Percentiles rank a stretch among this genome's conserved stretches.
Evolutionary conservation across 768 basidiomycete genomes (phyloP).

Genomic region (Tulasnella sp.): DNA sequence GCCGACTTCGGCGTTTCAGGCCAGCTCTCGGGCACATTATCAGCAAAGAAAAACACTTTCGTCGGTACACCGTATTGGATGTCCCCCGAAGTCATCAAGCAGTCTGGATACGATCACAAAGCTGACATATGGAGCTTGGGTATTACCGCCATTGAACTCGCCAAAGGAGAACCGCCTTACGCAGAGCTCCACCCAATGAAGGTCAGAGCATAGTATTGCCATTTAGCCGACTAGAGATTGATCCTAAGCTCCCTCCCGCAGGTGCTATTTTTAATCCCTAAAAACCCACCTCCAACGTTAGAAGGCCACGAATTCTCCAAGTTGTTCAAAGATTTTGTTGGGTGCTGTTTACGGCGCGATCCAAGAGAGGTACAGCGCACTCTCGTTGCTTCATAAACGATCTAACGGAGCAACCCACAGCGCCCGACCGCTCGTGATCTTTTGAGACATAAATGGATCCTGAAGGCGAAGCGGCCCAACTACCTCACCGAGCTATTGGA

Average conservation of each 20-base stretch:
- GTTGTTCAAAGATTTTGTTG: conserved; percentile 88
- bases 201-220: conserved; percentile 38
- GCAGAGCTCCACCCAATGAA: conserved; percentile 99
- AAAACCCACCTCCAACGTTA: conserved; percentile 87
- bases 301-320: conserved; percentile 81
- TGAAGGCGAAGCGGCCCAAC: conserved; percentile 87
- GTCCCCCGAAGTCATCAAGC: conserved; percentile 99
- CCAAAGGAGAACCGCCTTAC: conserved; percentile 96
- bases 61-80: conserved; percentile 99
- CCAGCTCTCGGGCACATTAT: conserved; percentile 85
- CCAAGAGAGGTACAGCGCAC: conserved; percentile 65
- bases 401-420: conserved; percentile 36
- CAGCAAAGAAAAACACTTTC: conserved; percentile 96
- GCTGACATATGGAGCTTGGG: conserved; percentile 99
- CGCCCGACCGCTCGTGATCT: conserved; percentile 93
- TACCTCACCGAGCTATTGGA: conserved; percentile 96
- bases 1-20: conserved; percentile 99
- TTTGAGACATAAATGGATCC: conserved; percentile 91
- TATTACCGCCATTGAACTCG: conserved; percentile 94
- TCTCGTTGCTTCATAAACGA: not conserved
- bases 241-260: conserved; percentile 29
- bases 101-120: conserved; percentile 97
- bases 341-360: conserved; percentile 87
- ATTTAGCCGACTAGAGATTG: not conserved
- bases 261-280: conserved; percentile 97